phyloP scores from a whole-genome alignment of 2,329 filamentous ascomycete species.

The Calonectria pauciramosa region DNA sequence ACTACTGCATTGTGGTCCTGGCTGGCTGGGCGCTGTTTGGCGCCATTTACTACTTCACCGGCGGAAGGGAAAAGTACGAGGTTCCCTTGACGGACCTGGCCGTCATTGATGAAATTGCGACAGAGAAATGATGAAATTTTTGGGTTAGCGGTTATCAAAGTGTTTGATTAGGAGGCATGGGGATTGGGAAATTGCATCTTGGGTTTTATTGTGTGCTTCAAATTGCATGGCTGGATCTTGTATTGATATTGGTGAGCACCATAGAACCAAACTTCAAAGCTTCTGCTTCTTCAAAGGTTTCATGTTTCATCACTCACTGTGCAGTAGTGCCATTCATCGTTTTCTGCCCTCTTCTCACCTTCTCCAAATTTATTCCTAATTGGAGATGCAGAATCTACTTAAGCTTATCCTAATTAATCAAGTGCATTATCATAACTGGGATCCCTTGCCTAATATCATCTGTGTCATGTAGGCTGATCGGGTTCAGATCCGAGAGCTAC shows the following conservation, averaged over 20 bases:
- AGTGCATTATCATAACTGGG: background rate
- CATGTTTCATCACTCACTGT: background rate
- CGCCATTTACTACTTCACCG: constrained; percentile 48
- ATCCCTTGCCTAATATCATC: background rate
- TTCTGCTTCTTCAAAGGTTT: background rate
- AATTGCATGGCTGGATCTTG: background rate
- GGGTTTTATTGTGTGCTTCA: too few species aligned
- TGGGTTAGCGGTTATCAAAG: background rate
- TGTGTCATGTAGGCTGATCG: background rate
- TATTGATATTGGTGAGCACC: background rate
- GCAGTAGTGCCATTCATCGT: background rate
- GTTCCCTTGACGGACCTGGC: constrained; percentile 36
- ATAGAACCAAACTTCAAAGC: background rate
- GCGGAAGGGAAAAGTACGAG: constrained; percentile 44
- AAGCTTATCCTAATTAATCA: background rate
- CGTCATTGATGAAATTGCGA: background rate
- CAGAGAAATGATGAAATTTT: background rate
- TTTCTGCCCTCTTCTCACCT: background rate
- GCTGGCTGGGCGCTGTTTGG: constrained; percentile 55
- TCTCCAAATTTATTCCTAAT: background rate
- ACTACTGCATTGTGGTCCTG: constrained; percentile 60
- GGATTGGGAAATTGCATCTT: background rate
- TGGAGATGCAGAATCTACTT: background rate
- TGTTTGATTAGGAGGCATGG: background rate
- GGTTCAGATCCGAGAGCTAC: background rate